Evolutionary conservation across 164 flowering plant genomes (phyloP).

Genomic region (Platanus orientalis): DNA sequence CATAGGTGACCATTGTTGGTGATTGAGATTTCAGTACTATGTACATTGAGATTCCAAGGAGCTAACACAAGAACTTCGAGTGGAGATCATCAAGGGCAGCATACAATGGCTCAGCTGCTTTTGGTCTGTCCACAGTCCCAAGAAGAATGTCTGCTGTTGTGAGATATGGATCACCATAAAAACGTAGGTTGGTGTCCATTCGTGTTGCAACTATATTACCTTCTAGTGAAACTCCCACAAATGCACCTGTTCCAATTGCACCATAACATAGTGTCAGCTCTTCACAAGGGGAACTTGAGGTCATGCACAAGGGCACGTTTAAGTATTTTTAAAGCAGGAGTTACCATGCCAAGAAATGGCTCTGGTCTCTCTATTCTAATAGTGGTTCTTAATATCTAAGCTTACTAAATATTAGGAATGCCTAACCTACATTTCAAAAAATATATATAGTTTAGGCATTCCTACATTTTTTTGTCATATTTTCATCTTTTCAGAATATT

Average conservation of each 20-base stretch:
- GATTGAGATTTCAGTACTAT: not conserved
- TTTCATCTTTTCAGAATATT: no score
- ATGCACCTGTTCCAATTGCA: constrained; percentile 59
- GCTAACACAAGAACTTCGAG: constrained; percentile 18
- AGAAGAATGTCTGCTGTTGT: constrained; percentile 80
- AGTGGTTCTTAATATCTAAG: no score
- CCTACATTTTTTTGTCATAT: no score
- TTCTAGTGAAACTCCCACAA: constrained; percentile 90
- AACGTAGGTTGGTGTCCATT: constrained; percentile 75
- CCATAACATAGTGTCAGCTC: not conserved
- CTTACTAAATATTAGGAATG: no score
- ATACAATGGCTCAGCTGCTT: constrained; percentile 82
- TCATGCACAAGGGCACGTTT: not conserved
- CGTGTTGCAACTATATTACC: constrained; percentile 85
- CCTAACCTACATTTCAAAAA: no score
- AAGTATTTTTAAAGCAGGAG: no score
- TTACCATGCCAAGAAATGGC: no score
- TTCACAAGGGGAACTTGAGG: no score
- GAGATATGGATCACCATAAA: constrained; percentile 94
- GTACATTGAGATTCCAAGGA: not conserved
- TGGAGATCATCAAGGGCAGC: constrained; percentile 56
- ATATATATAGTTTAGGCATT: no score
- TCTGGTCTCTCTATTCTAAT: no score
- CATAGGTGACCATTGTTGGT: no score
- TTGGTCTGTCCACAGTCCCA: constrained; percentile 82